Conservation (phyloP, 768 basidiomycete species). For the Kwoniella pini region DNA sequence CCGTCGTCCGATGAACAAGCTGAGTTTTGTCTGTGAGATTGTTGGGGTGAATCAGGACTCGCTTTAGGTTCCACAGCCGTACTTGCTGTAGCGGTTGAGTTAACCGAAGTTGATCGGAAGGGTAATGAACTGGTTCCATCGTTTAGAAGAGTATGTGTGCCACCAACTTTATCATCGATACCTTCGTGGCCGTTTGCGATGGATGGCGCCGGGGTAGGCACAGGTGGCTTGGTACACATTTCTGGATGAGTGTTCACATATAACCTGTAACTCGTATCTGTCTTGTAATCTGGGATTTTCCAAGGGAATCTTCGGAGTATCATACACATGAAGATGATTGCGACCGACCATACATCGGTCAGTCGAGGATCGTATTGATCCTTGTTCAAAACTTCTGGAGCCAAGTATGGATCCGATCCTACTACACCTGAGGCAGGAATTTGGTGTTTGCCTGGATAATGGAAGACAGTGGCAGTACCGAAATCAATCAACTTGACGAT, state of each 20-base stretch:
- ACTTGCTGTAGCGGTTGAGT: conserved; percentile 22
- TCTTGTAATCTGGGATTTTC: conserved; percentile 95
- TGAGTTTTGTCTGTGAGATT: neutral
- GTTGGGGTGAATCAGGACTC: conserved; percentile 3
- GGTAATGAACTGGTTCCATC: conserved; percentile 48
- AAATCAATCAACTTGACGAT: conserved; percentile 99
- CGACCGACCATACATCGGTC: conserved; percentile 97
- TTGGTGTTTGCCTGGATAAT: conserved; percentile 87
- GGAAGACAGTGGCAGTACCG: conserved; percentile 99
- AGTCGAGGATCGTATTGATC: conserved; percentile 91
- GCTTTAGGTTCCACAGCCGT: conserved; percentile 31
- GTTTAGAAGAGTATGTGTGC: conserved; percentile 31
- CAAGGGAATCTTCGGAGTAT: conserved; percentile 94
- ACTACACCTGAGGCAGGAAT: conserved; percentile 84
- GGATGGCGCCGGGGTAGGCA: conserved; percentile 43
- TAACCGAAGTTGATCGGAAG: conserved; percentile 33
- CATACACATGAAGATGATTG: conserved; percentile 99
- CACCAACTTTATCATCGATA: conserved; percentile 29
- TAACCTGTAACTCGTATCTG: conserved; percentile 83
- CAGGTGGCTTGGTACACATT: conserved; percentile 60
- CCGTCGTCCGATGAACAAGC: conserved; percentile 10
- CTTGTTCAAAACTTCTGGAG: conserved; percentile 84
- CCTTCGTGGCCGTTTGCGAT: conserved; percentile 33
- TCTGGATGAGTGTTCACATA: conserved; percentile 94
- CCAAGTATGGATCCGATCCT: conserved; percentile 96